Conservation (phyloP, 2,329 filamentous ascomycete species). For the Alternaria sp. region DNA sequence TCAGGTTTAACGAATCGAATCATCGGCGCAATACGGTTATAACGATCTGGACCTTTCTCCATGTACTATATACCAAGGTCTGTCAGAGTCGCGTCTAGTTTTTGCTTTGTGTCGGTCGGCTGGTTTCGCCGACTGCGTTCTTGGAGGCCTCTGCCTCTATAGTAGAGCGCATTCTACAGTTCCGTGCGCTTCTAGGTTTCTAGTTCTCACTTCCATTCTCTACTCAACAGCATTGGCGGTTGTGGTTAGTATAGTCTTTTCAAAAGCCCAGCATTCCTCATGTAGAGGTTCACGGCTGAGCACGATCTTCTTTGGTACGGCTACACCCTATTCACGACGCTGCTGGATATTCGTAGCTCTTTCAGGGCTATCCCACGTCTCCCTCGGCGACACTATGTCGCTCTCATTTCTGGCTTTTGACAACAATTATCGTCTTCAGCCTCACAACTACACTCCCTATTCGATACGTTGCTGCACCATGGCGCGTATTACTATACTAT, state of each 20-base stretch:
- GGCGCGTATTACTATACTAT: slow-evolving; percentile 11
- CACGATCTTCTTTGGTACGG: slow-evolving; percentile 17
- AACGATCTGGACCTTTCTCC: slow-evolving; percentile 44
- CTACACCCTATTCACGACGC: slow-evolving; percentile 18
- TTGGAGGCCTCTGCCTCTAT: slow-evolving; percentile 20
- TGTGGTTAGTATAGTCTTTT: slow-evolving; percentile 16
- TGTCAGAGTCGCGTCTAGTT: slow-evolving; percentile 35
- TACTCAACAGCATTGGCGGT: slow-evolving; percentile 20
- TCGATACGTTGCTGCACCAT: slow-evolving; percentile 8
- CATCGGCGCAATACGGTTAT: slow-evolving; percentile 47
- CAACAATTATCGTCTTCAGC: neutral
- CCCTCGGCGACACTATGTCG: neutral
- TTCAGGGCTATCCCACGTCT: slow-evolving; percentile 11
- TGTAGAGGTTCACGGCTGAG: slow-evolving; percentile 29
- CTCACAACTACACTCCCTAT: slow-evolving; percentile 10
- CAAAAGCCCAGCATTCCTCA: slow-evolving; percentile 35
- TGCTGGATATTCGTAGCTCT: slow-evolving; percentile 23
- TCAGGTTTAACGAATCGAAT: slow-evolving; percentile 46
- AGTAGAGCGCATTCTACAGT: slow-evolving; percentile 17
- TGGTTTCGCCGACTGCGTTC: slow-evolving; percentile 35
- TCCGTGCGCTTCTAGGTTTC: slow-evolving; percentile 16
- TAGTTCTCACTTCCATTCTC: slow-evolving; percentile 13
- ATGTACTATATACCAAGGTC: slow-evolving; percentile 52
- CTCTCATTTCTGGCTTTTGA: slow-evolving; percentile 6
- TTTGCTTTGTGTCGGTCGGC: slow-evolving; percentile 37